Conservation (phyloP, 352 stramenopile genomes). For the Phytophthora chlamydospora region DNA sequence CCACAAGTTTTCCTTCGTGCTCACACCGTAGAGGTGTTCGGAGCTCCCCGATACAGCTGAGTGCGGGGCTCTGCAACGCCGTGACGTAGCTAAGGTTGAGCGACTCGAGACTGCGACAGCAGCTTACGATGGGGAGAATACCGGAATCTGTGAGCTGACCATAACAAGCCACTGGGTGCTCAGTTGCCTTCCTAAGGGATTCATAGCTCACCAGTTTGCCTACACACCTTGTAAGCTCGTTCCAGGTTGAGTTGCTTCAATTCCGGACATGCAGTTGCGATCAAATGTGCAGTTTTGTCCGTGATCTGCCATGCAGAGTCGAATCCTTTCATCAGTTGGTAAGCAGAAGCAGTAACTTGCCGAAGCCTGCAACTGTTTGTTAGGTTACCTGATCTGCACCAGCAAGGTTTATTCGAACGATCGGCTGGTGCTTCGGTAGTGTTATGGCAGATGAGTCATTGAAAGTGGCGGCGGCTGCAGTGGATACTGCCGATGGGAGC, state of each 20-base stretch:
- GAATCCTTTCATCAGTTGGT: constrained; percentile 1
- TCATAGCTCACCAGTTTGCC: neutral
- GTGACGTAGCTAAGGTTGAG: constrained; percentile 67
- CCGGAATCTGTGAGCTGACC: constrained; percentile 63
- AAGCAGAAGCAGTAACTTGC: constrained; percentile 2
- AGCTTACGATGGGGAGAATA: constrained; percentile 55
- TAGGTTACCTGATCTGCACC: constrained; percentile 54
- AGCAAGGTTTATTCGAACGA: constrained; percentile 60
- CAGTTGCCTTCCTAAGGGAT: neutral
- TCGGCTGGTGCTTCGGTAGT: constrained; percentile 9
- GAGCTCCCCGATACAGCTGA: constrained; percentile 64
- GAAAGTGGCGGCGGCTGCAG: constrained; percentile 6
- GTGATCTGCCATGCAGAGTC: constrained; percentile 40
- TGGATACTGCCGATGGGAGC: constrained; percentile 24
- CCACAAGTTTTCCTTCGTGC: constrained; percentile 6
- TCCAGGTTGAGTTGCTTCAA: constrained; percentile 54
- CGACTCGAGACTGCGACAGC: constrained; percentile 53
- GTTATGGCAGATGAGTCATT: neutral
- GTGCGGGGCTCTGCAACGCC: constrained; percentile 49
- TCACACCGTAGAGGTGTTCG: constrained; percentile 59
- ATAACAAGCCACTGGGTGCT: neutral
- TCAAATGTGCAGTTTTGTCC: constrained; percentile 44
- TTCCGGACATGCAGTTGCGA: constrained; percentile 39
- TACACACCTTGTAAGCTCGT: constrained; percentile 43
- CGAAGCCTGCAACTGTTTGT: neutral